These are phyloP conservation scores for Calonectria pseudoreteaudii DNA, from an alignment of 2,329 filamentous ascomycete genomes.

Conservation along the genomic window DNA sequence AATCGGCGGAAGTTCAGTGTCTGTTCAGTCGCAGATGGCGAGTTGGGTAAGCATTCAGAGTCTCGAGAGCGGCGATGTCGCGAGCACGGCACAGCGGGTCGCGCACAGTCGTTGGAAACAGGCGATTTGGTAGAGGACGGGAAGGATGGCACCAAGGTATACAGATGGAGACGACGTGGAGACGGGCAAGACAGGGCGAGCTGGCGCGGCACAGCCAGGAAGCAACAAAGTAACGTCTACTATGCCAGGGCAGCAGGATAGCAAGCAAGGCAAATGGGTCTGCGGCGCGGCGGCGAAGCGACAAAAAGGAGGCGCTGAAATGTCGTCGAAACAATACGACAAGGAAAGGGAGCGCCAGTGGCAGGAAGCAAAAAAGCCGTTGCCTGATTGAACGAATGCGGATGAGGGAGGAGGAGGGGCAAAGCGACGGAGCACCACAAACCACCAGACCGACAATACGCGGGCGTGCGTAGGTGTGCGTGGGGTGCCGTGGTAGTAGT, in stretches of 20 bases:
- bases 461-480: not conserved
- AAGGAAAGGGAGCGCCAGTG: not conserved
- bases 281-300: not conserved
- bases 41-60: slow-evolving; percentile 27
- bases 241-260: slow-evolving; percentile 2
- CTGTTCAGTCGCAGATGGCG: slow-evolving; percentile 9
- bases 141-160: slow-evolving; percentile 4
- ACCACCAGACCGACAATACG: slow-evolving; percentile 17
- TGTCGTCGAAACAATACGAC: slow-evolving; percentile 2
- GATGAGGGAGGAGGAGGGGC: slow-evolving; percentile 39
- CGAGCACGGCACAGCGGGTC: slow-evolving; percentile 20
- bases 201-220: slow-evolving; percentile 8
- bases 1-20: slow-evolving; percentile 14
- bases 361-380: slow-evolving; percentile 12
- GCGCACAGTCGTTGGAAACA: slow-evolving; percentile 7
- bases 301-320: slow-evolving; percentile 10
- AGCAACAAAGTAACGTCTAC: not conserved
- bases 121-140: slow-evolving; percentile 1
- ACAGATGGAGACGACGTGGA: slow-evolving; percentile 4
- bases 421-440: slow-evolving; percentile 29
- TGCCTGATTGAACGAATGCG: slow-evolving; percentile 11
- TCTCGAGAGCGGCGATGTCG: slow-evolving; percentile 27
- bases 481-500: slow-evolving; percentile 8
- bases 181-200: not conserved
- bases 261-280: not conserved